Evolutionary conservation across 805 yeast genomes (phyloP).

Genomic region (Schwanniomyces polymorphus): DNA sequence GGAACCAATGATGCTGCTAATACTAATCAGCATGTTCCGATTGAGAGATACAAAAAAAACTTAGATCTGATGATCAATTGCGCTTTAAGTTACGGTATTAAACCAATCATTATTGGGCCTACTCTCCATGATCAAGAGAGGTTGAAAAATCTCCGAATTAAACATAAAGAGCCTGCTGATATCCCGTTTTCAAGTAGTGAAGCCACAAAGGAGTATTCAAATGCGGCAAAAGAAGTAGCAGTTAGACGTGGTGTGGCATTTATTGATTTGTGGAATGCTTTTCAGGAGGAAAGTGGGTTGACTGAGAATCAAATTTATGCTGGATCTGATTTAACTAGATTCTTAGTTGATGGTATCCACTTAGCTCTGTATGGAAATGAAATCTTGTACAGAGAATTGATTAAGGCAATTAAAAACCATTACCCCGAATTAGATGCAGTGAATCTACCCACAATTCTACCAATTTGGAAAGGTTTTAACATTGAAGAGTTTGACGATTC

Average conservation of each 20-base stretch:
- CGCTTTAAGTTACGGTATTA: conserved; percentile 43
- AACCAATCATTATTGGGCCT: conserved; percentile 64
- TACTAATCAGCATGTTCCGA: conserved; percentile 45
- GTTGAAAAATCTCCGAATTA: conserved; percentile 12
- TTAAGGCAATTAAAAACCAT: conserved; percentile 31
- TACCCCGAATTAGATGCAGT: conserved; percentile 52
- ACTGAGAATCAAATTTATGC: conserved; percentile 35
- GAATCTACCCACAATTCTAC: too few species aligned
- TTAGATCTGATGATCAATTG: conserved; percentile 41
- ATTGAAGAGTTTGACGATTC: too few species aligned
- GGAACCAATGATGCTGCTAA: conserved; percentile 74
- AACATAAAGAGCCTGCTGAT: not conserved
- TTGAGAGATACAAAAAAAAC: conserved; percentile 51
- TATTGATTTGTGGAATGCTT: conserved; percentile 51
- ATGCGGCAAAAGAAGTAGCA: conserved; percentile 51
- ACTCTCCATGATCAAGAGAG: conserved; percentile 36
- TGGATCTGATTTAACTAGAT: conserved; percentile 11
- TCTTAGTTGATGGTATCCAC: conserved; percentile 56
- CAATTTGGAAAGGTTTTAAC: too few species aligned
- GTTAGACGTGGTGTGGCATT: conserved; percentile 49
- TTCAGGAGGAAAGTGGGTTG: conserved; percentile 32
- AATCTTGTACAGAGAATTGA: conserved; percentile 45
- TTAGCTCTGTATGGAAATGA: conserved; percentile 55
- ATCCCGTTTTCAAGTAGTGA: conserved; percentile 21
- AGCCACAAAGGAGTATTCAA: conserved; percentile 50